Evolutionary conservation across 78 protist genomes (phyloP).

Genomic region (Speleostelium caveatum): DNA sequence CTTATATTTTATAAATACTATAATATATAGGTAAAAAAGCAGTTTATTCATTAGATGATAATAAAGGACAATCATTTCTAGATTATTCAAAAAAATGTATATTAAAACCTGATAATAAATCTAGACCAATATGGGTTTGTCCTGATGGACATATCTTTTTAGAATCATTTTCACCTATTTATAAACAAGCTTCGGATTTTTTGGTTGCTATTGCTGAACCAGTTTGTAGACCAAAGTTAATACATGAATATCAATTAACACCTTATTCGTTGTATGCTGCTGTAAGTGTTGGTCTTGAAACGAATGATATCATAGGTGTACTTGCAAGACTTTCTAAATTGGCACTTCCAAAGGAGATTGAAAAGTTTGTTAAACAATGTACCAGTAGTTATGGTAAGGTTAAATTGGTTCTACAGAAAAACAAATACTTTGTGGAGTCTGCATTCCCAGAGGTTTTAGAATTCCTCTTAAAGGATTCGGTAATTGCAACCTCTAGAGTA

Average conservation of each 20-base stretch:
- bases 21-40: background rate
- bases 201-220: constrained; percentile 98
- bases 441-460: constrained; percentile 72
- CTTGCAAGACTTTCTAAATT: constrained; percentile 84
- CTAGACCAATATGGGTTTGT: constrained; percentile 92
- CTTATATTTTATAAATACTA: background rate
- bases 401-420: constrained; percentile 80
- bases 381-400: constrained; percentile 91
- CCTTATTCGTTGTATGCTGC: constrained; percentile 97
- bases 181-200: constrained; percentile 94
- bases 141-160: constrained; percentile 94
- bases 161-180: constrained; percentile 93
- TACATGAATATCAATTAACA: constrained; percentile 96
- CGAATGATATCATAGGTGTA: constrained; percentile 81
- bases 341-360: constrained; percentile 53
- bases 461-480: constrained; percentile 65
- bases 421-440: constrained; percentile 84
- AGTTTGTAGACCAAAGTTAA: constrained; percentile 87
- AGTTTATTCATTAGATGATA: background rate
- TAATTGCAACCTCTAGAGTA: constrained; percentile 56
- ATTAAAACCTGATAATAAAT: constrained; percentile 54
- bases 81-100: constrained; percentile 58
- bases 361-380: constrained; percentile 49
- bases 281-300: constrained; percentile 92
- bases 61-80: background rate